Conservation (phyloP, 257 asterid genomes). For the Dorcoceras hygrometricum region DNA sequence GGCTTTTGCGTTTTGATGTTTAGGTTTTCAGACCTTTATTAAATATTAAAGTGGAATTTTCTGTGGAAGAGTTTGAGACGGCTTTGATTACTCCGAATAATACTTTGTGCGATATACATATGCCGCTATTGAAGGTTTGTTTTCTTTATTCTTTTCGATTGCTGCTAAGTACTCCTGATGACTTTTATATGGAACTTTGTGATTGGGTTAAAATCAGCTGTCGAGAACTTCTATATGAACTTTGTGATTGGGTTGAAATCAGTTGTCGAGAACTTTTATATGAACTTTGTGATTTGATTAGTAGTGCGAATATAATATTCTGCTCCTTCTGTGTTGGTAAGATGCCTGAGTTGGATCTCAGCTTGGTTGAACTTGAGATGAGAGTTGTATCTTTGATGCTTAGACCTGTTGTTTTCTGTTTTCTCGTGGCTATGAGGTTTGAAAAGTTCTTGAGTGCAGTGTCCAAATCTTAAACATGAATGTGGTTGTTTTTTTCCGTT, state of each 20-base stretch:
- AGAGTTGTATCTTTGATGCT: background rate
- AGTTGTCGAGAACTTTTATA: constrained; percentile 9
- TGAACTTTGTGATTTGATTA: constrained; percentile 8
- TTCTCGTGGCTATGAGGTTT: constrained; percentile 4
- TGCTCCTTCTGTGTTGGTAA: background rate
- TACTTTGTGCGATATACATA: constrained; percentile 85
- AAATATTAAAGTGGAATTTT: constrained; percentile 85
- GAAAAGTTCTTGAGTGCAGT: background rate
- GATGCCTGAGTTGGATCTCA: constrained; percentile 9
- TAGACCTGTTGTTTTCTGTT: background rate
- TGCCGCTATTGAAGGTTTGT: constrained; percentile 81
- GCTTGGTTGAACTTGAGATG: background rate
- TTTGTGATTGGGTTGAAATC: background rate
- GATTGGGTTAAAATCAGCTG: background rate
- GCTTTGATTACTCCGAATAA: constrained; percentile 78
- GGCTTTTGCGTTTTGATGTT: constrained; percentile 33
- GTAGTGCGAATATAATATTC: background rate
- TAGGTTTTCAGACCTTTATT: constrained; percentile 88
- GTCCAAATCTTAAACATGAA: constrained; percentile 13
- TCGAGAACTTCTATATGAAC: constrained; percentile 15
- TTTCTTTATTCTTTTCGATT: constrained; percentile 9
- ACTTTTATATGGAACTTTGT: constrained; percentile 19
- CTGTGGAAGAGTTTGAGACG: constrained; percentile 96
- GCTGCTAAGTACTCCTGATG: constrained; percentile 5
- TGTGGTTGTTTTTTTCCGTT: constrained; percentile 3